These are phyloP conservation scores for Macrophomina pseudophaseolina DNA, from an alignment of 2,329 filamentous ascomycete genomes.

Conservation along the genomic window DNA sequence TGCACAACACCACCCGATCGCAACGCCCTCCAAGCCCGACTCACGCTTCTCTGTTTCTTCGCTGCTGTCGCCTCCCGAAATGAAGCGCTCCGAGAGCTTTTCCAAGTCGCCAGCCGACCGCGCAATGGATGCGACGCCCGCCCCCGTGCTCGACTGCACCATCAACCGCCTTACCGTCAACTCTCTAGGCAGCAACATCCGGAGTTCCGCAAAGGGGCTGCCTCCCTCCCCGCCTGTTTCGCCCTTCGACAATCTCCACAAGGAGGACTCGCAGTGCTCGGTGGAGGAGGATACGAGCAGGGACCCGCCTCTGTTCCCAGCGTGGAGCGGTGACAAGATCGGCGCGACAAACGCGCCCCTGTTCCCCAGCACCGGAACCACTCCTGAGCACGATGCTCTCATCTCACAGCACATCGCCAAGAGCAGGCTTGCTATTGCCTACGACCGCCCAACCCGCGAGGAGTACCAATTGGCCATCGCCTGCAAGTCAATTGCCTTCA, in stretches of 20 bases:
- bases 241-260: constrained; percentile 43
- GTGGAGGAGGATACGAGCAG: constrained; percentile 37
- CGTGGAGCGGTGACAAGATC: constrained; percentile 36
- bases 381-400: constrained; percentile 27
- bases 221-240: constrained; percentile 46
- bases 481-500: constrained; percentile 41
- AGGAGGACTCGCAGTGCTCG: constrained; percentile 41
- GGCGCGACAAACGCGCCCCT: constrained; percentile 37
- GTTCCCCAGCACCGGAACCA: constrained; percentile 34
- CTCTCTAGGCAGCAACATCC: constrained; percentile 35
- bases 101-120: constrained; percentile 34
- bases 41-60: constrained; percentile 28
- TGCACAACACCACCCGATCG: background rate
- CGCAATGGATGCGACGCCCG: constrained; percentile 30
- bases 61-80: constrained; percentile 48
- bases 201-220: constrained; percentile 32
- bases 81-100: constrained; percentile 45
- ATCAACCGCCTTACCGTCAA: constrained; percentile 28
- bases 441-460: constrained; percentile 36
- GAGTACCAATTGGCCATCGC: constrained; percentile 44
- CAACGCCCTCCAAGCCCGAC: constrained; percentile 21
- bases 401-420: constrained; percentile 42
- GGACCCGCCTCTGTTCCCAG: constrained; percentile 45
- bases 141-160: constrained; percentile 35
- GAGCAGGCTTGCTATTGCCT: constrained; percentile 34